Evolutionary conservation across 2,329 filamentous ascomycete genomes (phyloP), one percentile per base, ranked within the genome.

Genomic region (Chaetomiaceae sp.): DNA sequence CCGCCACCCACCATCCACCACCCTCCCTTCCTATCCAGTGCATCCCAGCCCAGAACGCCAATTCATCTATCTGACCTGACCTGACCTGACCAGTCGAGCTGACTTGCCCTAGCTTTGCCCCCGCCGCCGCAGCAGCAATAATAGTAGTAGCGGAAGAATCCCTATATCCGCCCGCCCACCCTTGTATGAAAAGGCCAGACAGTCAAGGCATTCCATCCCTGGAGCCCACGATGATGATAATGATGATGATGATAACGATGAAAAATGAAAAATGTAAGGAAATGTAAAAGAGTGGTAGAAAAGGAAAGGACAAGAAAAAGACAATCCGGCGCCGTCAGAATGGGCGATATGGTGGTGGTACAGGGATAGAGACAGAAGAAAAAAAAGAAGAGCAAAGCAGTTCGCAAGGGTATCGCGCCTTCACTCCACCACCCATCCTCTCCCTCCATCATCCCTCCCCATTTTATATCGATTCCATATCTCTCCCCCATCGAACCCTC

Each of bases 1-100:
- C n/a, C n/a, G n/a, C n/a, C n/a, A n/a, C n/a, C n/a, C n/a, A n/a
- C n/a, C n/a, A n/a, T n/a, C n/a, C n/a, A n/a, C n/a, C n/a, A n/a
- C n/a, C n/a, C 25, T 9, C 25, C 25, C 9, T 5, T 5, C 25
- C 25, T 27, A 27, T 27, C 25, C 25, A 27, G n/a, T 44, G 29
- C 42, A 23, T 29, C n/a, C 42, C 42, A 44, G 41, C 33, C 29
- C 42, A 34, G 29, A 33, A 45, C 43, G 43, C 43, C 43, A 34
- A 36, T 45, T 16, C 43, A 45, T 30, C 29, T n/a, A 29, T 40
- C 4, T 25, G 21, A 16, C 43, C 43, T 36, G 27, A 9, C 30
- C 27, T 45, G 30, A 34, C 30, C 33, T 44, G 42, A n/a, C n/a
- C n/a, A n/a, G n/a, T n/a, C n/a, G n/a, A n/a, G n/a, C n/a, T n/a